Percentiles rank a stretch among this genome's conserved stretches.
Evolutionary conservation across 768 basidiomycete genomes (phyloP).

Genomic region (Tylopilus plumbeoviolaceoides): DNA sequence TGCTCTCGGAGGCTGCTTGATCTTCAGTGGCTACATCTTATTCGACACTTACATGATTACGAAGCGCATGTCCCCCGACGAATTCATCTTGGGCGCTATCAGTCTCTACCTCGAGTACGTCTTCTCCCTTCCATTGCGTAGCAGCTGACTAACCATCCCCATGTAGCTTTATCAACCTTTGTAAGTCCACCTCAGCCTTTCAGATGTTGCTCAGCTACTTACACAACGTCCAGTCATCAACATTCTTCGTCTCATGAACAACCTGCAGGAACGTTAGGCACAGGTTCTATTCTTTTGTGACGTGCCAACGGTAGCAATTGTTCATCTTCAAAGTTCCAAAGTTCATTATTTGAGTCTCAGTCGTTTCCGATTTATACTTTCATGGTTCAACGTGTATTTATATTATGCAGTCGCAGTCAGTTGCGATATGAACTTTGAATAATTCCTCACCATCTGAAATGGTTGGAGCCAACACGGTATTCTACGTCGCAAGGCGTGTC

Average conservation of each 20-base stretch:
- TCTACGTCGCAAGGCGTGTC: too few relatives aligned
- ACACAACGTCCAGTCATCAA: slow-evolving; percentile 55
- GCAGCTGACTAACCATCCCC: slow-evolving; percentile 13
- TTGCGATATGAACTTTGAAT: slow-evolving; percentile 6
- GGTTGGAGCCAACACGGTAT: too few relatives aligned
- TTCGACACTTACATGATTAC: slow-evolving; percentile 92
- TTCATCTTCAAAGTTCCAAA: not conserved
- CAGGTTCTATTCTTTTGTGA: not conserved
- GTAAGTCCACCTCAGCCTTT: slow-evolving; percentile 41
- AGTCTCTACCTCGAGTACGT: slow-evolving; percentile 92
- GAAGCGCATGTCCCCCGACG: slow-evolving; percentile 84
- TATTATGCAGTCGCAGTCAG: slow-evolving; percentile 1
- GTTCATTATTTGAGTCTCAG: not conserved
- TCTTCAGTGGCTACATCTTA: slow-evolving; percentile 89
- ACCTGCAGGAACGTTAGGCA: slow-evolving; percentile 41
- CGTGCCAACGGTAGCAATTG: not conserved
- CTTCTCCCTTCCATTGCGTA: not conserved
- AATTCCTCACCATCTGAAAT: not conserved
- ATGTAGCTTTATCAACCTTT: slow-evolving; percentile 81
- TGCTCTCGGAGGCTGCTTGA: slow-evolving; percentile 69
- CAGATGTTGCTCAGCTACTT: slow-evolving; percentile 1
- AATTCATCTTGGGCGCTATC: slow-evolving; percentile 87
- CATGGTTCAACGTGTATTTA: slow-evolving; percentile 20
- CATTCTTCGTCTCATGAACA: slow-evolving; percentile 78
- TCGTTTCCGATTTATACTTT: slow-evolving; percentile 4